Conservation (phyloP, 495 filamentous ascomycete species). For the Lasiosphaeris hirsuta region DNA sequence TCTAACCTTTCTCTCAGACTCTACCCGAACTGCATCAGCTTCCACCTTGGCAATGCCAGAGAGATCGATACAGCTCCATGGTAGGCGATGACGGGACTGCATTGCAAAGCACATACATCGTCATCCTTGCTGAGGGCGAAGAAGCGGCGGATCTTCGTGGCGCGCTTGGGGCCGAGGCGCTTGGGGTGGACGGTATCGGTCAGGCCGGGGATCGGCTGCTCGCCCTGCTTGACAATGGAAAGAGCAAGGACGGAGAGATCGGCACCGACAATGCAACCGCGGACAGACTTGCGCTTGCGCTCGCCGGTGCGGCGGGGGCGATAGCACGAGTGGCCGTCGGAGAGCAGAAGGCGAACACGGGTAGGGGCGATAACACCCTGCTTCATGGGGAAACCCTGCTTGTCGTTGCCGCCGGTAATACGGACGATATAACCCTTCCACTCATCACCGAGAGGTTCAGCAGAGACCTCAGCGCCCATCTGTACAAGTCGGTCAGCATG, state of each 20-base stretch:
- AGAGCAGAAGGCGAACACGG: conserved; percentile 91
- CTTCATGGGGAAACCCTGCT: conserved; percentile 99
- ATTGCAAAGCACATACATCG: conserved; percentile 71
- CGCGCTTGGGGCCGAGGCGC: conserved; percentile 96
- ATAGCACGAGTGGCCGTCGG: conserved; percentile 95
- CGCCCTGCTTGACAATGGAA: conserved; percentile 94
- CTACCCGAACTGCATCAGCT: conserved; percentile 53
- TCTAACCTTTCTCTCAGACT: conserved; percentile 45
- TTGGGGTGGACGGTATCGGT: conserved; percentile 97
- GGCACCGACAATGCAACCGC: conserved; percentile 95
- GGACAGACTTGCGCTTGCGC: conserved; percentile 97
- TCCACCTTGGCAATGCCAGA: conserved; percentile 50
- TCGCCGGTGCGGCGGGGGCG: conserved; percentile 94
- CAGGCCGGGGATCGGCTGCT: conserved; percentile 84
- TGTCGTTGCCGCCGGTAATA: conserved; percentile 99
- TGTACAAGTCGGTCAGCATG: conserved; percentile 39
- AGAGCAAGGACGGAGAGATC: conserved; percentile 93
- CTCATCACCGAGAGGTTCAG: conserved; percentile 92
- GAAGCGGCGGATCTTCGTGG: conserved; percentile 98
- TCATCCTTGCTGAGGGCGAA: conserved; percentile 99
- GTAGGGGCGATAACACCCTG: conserved; percentile 98
- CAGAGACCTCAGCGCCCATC: conserved; percentile 96
- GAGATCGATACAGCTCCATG: conserved; percentile 42
- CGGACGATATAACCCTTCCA: conserved; percentile 98
- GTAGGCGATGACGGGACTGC: conserved; percentile 56